Conservation (phyloP, 768 basidiomycete genomes). For the Suillus alpinus region DNA sequence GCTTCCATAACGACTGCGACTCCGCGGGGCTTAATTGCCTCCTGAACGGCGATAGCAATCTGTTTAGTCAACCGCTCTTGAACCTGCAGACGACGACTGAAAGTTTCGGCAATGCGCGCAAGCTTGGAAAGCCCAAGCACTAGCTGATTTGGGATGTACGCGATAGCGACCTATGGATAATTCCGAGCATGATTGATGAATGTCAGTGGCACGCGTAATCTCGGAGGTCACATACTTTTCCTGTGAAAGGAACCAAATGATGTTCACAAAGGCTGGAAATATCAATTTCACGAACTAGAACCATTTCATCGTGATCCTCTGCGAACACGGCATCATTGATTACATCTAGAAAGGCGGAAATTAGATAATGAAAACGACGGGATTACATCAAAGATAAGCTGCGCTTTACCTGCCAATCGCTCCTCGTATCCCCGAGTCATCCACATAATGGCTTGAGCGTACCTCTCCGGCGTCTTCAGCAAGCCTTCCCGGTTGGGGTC, state of each 20-base stretch:
- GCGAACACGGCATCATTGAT: conserved; percentile 98
- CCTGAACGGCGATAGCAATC: conserved; percentile 96
- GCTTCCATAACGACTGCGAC: conserved; percentile 99
- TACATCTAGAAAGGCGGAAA: conserved; percentile 60
- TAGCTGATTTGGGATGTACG: conserved; percentile 92
- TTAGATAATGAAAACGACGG: conserved; percentile 9
- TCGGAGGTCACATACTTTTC: conserved; percentile 65
- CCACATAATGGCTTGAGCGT: conserved; percentile 96
- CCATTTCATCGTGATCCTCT: conserved; percentile 99
- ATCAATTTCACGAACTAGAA: conserved; percentile 95
- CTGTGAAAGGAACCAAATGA: conserved; percentile 96
- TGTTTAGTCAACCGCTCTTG: conserved; percentile 98
- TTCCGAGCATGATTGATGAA: conserved; percentile 18
- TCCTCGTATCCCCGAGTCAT: conserved; percentile 99
- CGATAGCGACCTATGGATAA: conserved; percentile 82
- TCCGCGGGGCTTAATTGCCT: conserved; percentile 95
- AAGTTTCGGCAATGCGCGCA: conserved; percentile 95
- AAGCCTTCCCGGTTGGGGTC: conserved; percentile 96
- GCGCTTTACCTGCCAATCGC: conserved; percentile 69
- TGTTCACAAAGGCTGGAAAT: conserved; percentile 98
- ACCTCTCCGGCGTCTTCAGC: conserved; percentile 87
- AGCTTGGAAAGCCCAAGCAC: conserved; percentile 96
- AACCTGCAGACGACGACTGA: conserved; percentile 92
- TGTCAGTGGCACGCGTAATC: conserved; percentile 2
- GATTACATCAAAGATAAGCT: conserved; percentile 13